Base-by-base conservation (phyloP, 2,329 filamentous ascomycete species). In the Penicillium sp. region DNA sequence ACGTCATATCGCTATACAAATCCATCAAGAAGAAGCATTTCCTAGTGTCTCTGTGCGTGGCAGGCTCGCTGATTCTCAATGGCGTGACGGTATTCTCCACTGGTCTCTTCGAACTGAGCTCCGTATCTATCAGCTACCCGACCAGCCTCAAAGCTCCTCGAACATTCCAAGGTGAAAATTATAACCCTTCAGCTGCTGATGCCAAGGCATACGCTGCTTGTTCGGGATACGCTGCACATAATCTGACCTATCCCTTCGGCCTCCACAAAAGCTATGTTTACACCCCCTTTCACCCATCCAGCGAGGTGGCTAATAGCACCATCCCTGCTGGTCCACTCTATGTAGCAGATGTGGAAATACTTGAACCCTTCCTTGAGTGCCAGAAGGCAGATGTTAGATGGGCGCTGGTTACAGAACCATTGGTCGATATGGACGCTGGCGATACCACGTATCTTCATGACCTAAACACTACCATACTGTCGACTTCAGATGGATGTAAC, bases 31-130 rank as follows among this genome's bases (percentile, higher is more conserved):
- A 51, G 11, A 56, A 31, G 19, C 56, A 58, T 18, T 56, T 40
- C 43, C 18, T 58, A 44, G 56, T 58, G 10, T 58, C 53, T 21
- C 34, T 58, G n/a, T 28, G 45, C n/a, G 18, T 53, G 6, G 44
- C 31, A 16, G 51, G 51, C 2, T 53, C 51, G 3, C 29, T 48
- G 5, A 19, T 53, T 10, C 37, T 53, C 3, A 34, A 53, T 14
- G 45, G 26, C 8, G n/a, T 48, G 9, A 53, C 44, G 3, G 51
- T 53, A 19, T 43, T 53, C 31, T 53, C 51, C 10, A 53, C 51
- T 3, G 33, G 44, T n/a, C 28, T 53, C 13, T 53, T 53, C n/a
- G 51, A 53, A 16, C 31, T 33, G 4, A 11, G 13, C 5, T 33
- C 31, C 5, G 13, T 33, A n/a, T 37, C 5, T 29, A 48, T n/a